Evolutionary conservation across 768 basidiomycete genomes (phyloP), one percentile per base, ranked within the genome.

Genomic region (Fistulinella prunicolor): DNA sequence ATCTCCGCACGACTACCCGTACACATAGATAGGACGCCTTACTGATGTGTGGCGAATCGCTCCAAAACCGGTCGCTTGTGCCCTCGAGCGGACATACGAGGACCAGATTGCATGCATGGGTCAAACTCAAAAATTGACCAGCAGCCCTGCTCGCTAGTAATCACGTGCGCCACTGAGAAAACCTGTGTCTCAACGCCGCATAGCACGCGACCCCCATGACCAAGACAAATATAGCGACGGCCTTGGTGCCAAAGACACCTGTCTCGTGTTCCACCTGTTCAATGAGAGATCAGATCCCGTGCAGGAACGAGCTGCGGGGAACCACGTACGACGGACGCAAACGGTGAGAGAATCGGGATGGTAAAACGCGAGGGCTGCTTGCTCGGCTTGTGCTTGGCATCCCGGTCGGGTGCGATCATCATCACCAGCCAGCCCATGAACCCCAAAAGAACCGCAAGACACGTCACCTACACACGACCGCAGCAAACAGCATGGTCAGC

Each of bases 291-390:
- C 29, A 42, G 30, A 43, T 36, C 13, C 32, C 23, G 24, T 29
- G 6, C 34, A 49, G 38, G 24, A 39, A 47, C 37, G 36, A 34
- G n/a, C n/a, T n/a, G n/a, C n/a, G n/a, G 26, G 13, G 17, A 44
- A 38, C 34, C 7, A 50, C 65, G 24, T 20, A 89, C 86, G 60
- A 89, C 87, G 9, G 85, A 87, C 2, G 85, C 78, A 56, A 89
- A 89, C 0, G 86, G 87, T 0, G 87, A 89, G 16, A 89, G 63
- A 4, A 89, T 82, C 4, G 87, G 86, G 20, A 89, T 83, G 0
- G 86, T 89, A 61, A 87, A 87, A 60, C 88, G 87, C 1, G 77
- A 71, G 1, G 83, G 49, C n/a, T n/a, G n/a, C 41, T 44, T 53
- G 53, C 21, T 30, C 43, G 36, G 9, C 30, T 24, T 52, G 41